A percentile compares a stretch with the other conserved stretches of the same genome.
phyloP scores from a whole-genome alignment of 768 basidiomycete species.

The Strobilomyces dryophilus region DNA sequence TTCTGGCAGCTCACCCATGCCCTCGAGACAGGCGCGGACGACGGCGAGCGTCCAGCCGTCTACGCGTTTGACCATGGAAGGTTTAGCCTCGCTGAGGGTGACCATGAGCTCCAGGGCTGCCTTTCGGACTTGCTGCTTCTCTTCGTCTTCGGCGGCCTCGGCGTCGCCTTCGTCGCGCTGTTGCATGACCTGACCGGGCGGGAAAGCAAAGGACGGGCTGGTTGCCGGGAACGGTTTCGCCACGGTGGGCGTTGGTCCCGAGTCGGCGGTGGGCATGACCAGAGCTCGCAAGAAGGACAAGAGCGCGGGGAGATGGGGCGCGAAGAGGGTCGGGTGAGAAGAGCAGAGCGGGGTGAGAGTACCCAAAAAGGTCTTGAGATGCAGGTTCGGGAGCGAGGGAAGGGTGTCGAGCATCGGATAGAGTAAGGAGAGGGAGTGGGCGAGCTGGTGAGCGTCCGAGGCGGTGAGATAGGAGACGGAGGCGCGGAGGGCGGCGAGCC shows the following conservation, averaged over 20 bases:
- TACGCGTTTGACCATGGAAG: conserved; percentile 62
- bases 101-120: conserved; percentile 83
- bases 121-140: conserved; percentile 63
- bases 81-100: conserved; percentile 69
- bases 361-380: conserved; percentile 62
- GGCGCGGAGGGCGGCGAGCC: conserved; percentile 67
- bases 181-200: too few relatives aligned
- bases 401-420: conserved; percentile 75
- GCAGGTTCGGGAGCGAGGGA: conserved; percentile 47
- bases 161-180: too few relatives aligned
- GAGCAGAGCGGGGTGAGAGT: conserved; percentile 68
- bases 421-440: conserved; percentile 57
- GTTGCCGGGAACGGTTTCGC: conserved; percentile 33
- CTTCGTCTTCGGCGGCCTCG: conserved; percentile 52
- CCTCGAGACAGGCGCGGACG: conserved; percentile 75
- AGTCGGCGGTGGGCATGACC: conserved; percentile 59
- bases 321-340: conserved; percentile 67
- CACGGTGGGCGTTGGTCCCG: conserved; percentile 50
- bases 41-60: conserved; percentile 68
- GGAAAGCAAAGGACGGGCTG: too few relatives aligned
- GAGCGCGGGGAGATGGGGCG: conserved; percentile 63
- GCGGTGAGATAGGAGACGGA: conserved; percentile 65
- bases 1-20: conserved; percentile 75
- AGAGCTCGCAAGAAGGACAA: conserved; percentile 67
- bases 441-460: conserved; percentile 56